Evolutionary conservation across 768 basidiomycete genomes (phyloP), one percentile per base, ranked within the genome.

Genomic region (Hygrophorus pudorinus): DNA sequence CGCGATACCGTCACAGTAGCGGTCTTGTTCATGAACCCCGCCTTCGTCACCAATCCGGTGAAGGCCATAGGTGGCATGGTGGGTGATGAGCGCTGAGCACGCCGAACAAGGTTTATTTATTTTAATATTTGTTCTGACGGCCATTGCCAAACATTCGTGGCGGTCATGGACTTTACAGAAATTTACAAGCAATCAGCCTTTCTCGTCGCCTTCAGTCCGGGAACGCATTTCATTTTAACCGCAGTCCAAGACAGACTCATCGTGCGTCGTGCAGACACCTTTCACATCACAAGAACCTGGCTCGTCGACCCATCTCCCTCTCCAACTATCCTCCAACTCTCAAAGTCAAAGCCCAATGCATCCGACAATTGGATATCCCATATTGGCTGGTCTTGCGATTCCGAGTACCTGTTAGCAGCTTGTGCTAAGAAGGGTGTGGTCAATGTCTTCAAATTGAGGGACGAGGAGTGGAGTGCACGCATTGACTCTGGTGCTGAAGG

Each of bases 401-500:
- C 90, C 1, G 83, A 89, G 59, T 88, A 86, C 56, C 68, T 96
- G 45, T 65, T 94, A 12, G 88, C 85, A 11, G 85, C 81, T 16
- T 88, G 79, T 52, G 73, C 79, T n/a, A 81, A 78, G 52, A 62
- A 65, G 38, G 82, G 83, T 3, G 62, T 79, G 18, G 84, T 87
- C 11, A 79, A 82, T 56, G 74, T 92, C 31, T 81, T 81, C 62
- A 87, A 84, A 48, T 67, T 94, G 51, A 71, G 79, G 17, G 84
- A 89, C 54, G 87, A 90, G 54, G 67, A 72, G 5, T 87, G 89
- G 84, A 72, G 65, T 39, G 82, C 85, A 3, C 73, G 76, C 30
- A 82, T 91, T 48, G 84, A 90, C 51, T 72, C 82, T 5, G 88
- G 86, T 20, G 72, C 79, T 18, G 92, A 94, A 67, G 79, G 92